A percentile compares a stretch with the other conserved stretches of the same genome.
Evolutionary conservation across 768 basidiomycete genomes (phyloP).

Genomic region (Russula virescens): DNA sequence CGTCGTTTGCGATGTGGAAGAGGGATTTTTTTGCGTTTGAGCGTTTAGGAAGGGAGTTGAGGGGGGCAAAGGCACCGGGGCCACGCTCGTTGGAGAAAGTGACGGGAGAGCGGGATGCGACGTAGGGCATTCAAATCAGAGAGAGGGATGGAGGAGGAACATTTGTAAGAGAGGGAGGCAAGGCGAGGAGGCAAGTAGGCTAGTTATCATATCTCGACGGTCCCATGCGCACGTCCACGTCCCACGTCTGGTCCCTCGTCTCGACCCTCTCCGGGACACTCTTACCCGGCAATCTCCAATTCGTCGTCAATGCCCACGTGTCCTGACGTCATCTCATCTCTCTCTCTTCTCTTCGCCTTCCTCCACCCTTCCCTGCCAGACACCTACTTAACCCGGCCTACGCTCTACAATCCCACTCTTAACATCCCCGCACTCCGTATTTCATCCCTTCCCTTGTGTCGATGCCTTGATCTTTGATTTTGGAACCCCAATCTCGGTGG

Average conservation of each 20-base stretch:
- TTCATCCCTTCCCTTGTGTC: background rate
- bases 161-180: background rate
- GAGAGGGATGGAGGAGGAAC: constrained; percentile 1
- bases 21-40: constrained; percentile 15
- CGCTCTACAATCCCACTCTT: background rate
- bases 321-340: constrained; percentile 4
- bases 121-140: constrained; percentile 24
- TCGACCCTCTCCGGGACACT: background rate
- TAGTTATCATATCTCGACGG: constrained; percentile 17
- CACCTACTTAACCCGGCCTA: background rate
- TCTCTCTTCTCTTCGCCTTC: too few species aligned
- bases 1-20: constrained; percentile 23
- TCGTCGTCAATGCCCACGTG: too few species aligned
- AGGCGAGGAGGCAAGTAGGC: background rate
- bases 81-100: constrained; percentile 22
- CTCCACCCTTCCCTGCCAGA: background rate
- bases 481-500: background rate
- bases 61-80: constrained; percentile 20
- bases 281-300: too few species aligned
- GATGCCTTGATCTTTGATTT: too few species aligned
- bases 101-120: constrained; percentile 18
- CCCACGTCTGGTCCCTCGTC: background rate
- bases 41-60: constrained; percentile 11
- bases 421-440: background rate
- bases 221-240: background rate